These are phyloP conservation scores for Saxophila tyrrhenica DNA, from an alignment of 495 filamentous ascomycete genomes.

Conservation along the genomic window DNA sequence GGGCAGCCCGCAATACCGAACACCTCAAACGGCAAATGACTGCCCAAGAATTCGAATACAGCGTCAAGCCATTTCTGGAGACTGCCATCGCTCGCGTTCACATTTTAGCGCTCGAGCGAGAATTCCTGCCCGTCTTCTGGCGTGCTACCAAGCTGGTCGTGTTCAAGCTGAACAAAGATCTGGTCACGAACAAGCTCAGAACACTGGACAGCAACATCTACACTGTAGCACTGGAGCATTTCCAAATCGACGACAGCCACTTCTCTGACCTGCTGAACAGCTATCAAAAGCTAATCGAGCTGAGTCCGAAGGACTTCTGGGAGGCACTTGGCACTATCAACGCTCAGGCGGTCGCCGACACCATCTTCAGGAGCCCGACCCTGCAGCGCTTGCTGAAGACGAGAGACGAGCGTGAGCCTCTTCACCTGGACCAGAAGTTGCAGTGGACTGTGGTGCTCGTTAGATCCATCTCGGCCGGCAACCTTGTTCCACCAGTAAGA, in stretches of 20 bases:
- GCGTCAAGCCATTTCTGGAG: slow-evolving; percentile 54
- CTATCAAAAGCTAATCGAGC: slow-evolving; percentile 55
- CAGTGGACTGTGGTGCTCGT: slow-evolving; percentile 68
- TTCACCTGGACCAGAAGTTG: slow-evolving; percentile 48
- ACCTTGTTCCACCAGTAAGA: slow-evolving; percentile 61
- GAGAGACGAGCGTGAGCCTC: slow-evolving; percentile 42
- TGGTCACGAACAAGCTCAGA: slow-evolving; percentile 66
- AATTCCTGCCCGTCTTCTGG: slow-evolving; percentile 59
- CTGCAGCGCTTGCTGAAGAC: slow-evolving; percentile 48
- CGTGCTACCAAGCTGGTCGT: slow-evolving; percentile 59
- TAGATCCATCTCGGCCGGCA: slow-evolving; percentile 57
- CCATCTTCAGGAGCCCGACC: slow-evolving; percentile 60
- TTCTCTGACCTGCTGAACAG: slow-evolving; percentile 53
- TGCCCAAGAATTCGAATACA: slow-evolving; percentile 68
- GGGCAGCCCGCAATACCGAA: slow-evolving; percentile 58
- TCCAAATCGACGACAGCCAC: slow-evolving; percentile 47
- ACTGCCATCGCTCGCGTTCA: slow-evolving; percentile 32
- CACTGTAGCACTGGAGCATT: slow-evolving; percentile 62
- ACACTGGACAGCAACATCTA: slow-evolving; percentile 71
- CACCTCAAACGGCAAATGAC: slow-evolving; percentile 47
- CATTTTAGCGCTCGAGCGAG: slow-evolving; percentile 31
- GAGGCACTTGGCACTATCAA: slow-evolving; percentile 69
- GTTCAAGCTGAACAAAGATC: slow-evolving; percentile 54
- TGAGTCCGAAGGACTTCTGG: slow-evolving; percentile 72
- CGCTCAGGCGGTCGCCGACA: slow-evolving; percentile 60